Percentiles rank a stretch among this genome's conserved stretches.
Conservation (phyloP, 2,329 filamentous ascomycete genomes). For the Diaporthe longicolla region DNA sequence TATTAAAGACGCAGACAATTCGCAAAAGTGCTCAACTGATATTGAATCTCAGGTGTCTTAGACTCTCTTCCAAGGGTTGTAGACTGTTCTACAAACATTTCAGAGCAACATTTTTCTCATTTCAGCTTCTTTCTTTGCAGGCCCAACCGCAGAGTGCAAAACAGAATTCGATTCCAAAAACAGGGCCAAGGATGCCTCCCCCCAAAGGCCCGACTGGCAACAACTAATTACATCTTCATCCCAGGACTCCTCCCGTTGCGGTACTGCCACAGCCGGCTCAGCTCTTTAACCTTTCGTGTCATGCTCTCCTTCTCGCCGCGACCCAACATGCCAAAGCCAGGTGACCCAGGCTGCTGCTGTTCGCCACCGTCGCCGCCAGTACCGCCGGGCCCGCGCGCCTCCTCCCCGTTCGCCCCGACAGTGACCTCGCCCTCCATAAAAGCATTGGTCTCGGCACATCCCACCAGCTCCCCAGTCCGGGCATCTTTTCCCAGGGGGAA, state of each 20-base stretch:
- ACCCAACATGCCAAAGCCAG: slow-evolving; percentile 52
- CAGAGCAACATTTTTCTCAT: no score
- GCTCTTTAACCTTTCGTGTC: slow-evolving; percentile 64
- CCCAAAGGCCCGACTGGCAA: slow-evolving; percentile 42
- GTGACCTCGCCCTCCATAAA: slow-evolving; percentile 74
- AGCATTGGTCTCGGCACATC: slow-evolving; percentile 56
- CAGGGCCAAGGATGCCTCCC: not conserved
- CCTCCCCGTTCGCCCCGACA: slow-evolving; percentile 58
- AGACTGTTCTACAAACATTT: no score
- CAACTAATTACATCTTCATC: slow-evolving; percentile 55
- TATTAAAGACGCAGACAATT: no score
- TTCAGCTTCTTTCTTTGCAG: not conserved
- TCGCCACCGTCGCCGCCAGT: not conserved
- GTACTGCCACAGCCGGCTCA: slow-evolving; percentile 75
- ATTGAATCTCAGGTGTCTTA: no score
- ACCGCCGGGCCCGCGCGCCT: slow-evolving; percentile 46
- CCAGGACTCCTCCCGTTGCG: slow-evolving; percentile 70
- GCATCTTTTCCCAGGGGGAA: slow-evolving; percentile 65
- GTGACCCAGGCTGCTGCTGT: slow-evolving; percentile 42
- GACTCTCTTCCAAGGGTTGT: no score
- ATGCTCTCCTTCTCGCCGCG: slow-evolving; percentile 44
- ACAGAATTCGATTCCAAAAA: not conserved
- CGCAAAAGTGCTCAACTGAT: no score
- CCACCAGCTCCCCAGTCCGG: slow-evolving; percentile 57
- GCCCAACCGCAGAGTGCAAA: no score